These are phyloP conservation scores for Sphaerobolus stellatus DNA, from an alignment of 1,284 basidiomycete species.

Conservation along the genomic window DNA sequence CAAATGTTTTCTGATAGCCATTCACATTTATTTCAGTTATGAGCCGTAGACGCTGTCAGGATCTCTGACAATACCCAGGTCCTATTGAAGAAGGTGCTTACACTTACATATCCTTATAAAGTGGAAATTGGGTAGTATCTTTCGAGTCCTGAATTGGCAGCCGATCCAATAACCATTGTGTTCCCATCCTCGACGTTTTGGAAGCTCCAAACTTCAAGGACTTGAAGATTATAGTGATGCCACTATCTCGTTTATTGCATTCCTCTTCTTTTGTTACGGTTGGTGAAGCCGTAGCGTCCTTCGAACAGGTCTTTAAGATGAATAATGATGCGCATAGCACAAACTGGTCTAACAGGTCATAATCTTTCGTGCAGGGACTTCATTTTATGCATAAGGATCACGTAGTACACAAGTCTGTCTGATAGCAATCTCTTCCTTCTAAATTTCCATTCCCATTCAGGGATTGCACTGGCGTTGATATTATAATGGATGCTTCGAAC, in stretches of 20 bases:
- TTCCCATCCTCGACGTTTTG: slow-evolving; percentile 35
- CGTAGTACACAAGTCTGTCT: slow-evolving; percentile 39
- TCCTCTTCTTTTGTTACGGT: slow-evolving; percentile 29
- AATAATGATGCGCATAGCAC: neutral
- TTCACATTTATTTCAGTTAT: neutral
- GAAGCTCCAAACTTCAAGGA: slow-evolving; percentile 22
- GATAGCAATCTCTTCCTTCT: neutral
- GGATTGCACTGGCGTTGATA: slow-evolving; percentile 36
- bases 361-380: slow-evolving; percentile 30
- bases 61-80: slow-evolving; percentile 25
- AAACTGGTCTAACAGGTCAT: neutral
- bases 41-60: slow-evolving; percentile 24
- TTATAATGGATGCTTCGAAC: slow-evolving; percentile 35
- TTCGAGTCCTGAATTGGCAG: slow-evolving; percentile 16
- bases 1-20: neutral
- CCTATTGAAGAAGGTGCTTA: slow-evolving; percentile 18
- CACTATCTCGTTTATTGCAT: slow-evolving; percentile 23
- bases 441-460: slow-evolving; percentile 24
- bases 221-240: slow-evolving; percentile 32
- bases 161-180: slow-evolving; percentile 36
- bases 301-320: slow-evolving; percentile 39
- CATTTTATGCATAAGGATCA: slow-evolving; percentile 38
- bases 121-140: slow-evolving; percentile 26
- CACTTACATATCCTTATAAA: slow-evolving; percentile 23
- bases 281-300: slow-evolving; percentile 32